Evolutionary conservation across 2,329 filamentous ascomycete genomes (phyloP), one percentile per base, ranked within the genome.

Genomic region (Calonectria leucothoes): DNA sequence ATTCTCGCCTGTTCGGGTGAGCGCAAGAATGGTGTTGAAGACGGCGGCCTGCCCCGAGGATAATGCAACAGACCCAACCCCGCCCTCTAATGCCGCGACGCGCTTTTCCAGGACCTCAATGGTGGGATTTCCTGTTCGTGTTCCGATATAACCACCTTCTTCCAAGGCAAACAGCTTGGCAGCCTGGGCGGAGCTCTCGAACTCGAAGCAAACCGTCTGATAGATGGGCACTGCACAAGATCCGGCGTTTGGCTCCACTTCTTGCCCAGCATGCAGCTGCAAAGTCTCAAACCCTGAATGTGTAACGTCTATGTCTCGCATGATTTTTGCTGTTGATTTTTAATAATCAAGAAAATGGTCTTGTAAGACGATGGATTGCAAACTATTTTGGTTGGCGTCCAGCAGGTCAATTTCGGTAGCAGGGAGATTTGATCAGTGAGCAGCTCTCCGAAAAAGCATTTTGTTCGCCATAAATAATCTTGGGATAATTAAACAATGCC

Each of bases 51-150:
- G 95, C 69, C 96, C 95, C 1, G 95, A 98, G 0, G 95, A 88
- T 37, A 95, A 90, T 6, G 95, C 95, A 33, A 98, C 90, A 52
- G 95, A 95, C 6, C 94, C 95, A 35, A 94, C 91, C 80, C 96
- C 96, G 51, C 95, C 95, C 86, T 98, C 96, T 10, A 98, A 91
- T 11, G 68, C 68, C 20, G 68, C 68, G 17, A 70, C 49, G 3
- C 59, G 61, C 20, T 29, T 42, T 29, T 55, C 51, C 12, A 55
- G 29, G 10, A 55, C 51, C 20, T 55, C 51, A 3, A 55, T 55
- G 14, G 51, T 55, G 7, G 51, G 51, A 33, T 55, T 55, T 1
- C 51, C 51, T 20, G 51, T 55, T 15, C 51, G 29, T 20, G 51
- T 55, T 8, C 12, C 51, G 23, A 55, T 55, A 20, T 55, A 55